Conservation (phyloP, 2,329 filamentous ascomycete genomes). For the Endothia cerciana region DNA sequence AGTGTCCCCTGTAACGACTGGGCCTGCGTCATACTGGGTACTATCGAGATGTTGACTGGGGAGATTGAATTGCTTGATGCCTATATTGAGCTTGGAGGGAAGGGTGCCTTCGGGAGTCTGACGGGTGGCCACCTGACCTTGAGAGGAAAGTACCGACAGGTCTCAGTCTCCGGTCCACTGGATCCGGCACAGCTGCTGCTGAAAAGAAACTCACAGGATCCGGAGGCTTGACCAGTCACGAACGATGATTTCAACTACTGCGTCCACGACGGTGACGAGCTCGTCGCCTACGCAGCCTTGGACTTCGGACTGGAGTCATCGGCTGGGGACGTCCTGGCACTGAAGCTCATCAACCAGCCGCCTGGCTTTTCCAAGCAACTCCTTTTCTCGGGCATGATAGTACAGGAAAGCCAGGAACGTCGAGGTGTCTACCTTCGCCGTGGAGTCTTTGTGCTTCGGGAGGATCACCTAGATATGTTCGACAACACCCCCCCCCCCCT, state of each 20-base stretch:
- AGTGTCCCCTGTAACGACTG: not conserved
- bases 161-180: not conserved
- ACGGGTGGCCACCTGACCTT: not conserved
- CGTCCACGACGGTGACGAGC: not conserved
- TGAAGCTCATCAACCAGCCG: not conserved
- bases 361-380: not conserved
- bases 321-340: not conserved
- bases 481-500: not conserved
- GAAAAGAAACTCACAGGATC: not conserved
- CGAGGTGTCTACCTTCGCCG: not conserved
- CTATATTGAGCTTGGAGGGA: not conserved
- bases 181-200: not conserved
- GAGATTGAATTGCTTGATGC: slow-evolving; percentile 5
- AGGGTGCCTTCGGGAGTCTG: not conserved
- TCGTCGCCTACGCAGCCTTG: not conserved
- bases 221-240: too few species aligned
- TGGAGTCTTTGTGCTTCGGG: not conserved
- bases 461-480: not conserved
- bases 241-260: not conserved
- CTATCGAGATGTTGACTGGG: not conserved
- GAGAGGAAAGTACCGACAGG: not conserved
- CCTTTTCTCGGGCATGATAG: not conserved
- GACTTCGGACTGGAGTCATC: not conserved
- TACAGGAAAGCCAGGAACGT: not conserved
- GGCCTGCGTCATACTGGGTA: not conserved